These are phyloP conservation scores for Stentor roeselii DNA, from an alignment of 73 alveolate species.

Conservation along the genomic window DNA sequence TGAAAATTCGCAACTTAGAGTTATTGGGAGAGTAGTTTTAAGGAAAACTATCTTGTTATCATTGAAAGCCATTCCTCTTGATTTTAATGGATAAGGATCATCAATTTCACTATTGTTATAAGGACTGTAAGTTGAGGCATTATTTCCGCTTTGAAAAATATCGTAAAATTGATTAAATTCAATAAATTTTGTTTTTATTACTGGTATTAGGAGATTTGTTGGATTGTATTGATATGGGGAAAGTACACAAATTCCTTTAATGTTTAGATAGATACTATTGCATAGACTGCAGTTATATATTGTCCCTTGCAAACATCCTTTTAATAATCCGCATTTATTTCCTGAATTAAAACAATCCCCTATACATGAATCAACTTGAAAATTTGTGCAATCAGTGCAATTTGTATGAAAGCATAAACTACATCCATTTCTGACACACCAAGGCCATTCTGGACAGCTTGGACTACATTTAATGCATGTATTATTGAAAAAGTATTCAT, in stretches of 20 bases:
- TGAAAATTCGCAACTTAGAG: background rate
- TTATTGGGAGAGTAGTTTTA: background rate
- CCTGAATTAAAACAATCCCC: no score
- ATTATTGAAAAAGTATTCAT: no score
- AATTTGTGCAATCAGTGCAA: no score
- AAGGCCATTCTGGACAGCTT: conserved; percentile 9
- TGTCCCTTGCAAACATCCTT: no score
- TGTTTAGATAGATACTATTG: no score
- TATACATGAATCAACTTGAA: no score
- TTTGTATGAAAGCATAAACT: background rate
- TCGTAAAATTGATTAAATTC: background rate
- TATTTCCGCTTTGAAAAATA: background rate
- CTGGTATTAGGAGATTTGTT: background rate
- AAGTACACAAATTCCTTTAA: background rate
- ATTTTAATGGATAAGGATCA: background rate
- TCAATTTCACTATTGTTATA: background rate
- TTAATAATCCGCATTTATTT: no score
- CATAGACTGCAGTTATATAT: no score
- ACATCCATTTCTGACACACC: background rate
- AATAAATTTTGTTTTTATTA: no score
- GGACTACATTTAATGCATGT: background rate
- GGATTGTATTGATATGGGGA: background rate
- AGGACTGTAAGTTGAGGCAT: background rate
- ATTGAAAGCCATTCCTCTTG: background rate
- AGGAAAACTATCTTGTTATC: background rate